Conservation (phyloP, 202 grass and related monocot species). For the Elaeis oleifera region DNA sequence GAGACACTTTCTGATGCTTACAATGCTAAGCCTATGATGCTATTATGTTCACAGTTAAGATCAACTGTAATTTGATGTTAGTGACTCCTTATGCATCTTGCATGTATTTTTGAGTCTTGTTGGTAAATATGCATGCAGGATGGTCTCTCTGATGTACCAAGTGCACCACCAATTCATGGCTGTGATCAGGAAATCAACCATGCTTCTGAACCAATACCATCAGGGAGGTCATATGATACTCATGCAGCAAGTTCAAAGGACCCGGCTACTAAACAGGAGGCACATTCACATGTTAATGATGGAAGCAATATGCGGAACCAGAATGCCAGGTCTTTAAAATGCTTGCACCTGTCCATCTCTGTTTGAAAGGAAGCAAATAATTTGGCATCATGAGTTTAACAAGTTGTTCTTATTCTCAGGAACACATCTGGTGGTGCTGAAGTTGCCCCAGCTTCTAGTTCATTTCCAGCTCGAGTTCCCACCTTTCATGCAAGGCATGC, state of each 20-base stretch:
- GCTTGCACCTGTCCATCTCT: conserved; percentile 11
- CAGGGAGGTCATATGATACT: conserved; percentile 18
- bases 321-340: conserved; percentile 40
- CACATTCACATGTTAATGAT: conserved; percentile 15
- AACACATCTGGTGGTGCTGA: conserved; percentile 20
- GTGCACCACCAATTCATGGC: conserved; percentile 85
- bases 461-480: conserved; percentile 59
- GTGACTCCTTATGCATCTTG: no score
- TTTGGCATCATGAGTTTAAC: conserved; percentile 16
- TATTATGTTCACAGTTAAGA: no score
- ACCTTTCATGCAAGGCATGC: conserved; percentile 90
- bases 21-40: no score
- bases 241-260: conserved; percentile 20
- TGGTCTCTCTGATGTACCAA: conserved; percentile 60
- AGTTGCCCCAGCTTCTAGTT: conserved; percentile 54
- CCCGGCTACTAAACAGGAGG: conserved; percentile 30
- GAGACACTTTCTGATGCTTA: no score
- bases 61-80: no score
- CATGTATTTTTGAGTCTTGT: background rate
- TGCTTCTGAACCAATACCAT: conserved; percentile 24
- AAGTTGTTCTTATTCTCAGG: conserved; percentile 24
- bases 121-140: conserved; percentile 31
- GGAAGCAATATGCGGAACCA: conserved; percentile 25
- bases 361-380: background rate
- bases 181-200: conserved; percentile 53